These are phyloP conservation scores for Colletotrichum salicis DNA, from an alignment of 2,329 filamentous ascomycete species.

Conservation along the genomic window DNA sequence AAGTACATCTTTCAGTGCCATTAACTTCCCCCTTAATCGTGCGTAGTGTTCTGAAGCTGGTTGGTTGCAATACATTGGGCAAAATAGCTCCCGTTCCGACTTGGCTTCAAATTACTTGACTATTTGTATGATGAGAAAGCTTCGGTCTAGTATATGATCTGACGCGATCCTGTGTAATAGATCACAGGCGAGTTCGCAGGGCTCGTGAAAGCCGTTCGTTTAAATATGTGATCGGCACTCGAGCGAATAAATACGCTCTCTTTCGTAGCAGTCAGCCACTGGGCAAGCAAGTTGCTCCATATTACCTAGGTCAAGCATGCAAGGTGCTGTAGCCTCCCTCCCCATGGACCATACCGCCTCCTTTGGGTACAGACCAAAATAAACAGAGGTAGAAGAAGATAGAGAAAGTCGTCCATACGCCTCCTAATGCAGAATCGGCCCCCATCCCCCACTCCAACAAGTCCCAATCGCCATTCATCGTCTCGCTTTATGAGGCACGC, in stretches of 20 bases:
- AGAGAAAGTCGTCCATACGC: slow-evolving; percentile 11
- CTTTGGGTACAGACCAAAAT: neutral
- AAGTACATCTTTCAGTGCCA: neutral
- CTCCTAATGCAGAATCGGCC: slow-evolving; percentile 20
- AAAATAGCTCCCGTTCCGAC: no score
- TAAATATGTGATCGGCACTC: neutral
- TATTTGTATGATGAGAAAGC: no score
- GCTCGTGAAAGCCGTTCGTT: neutral
- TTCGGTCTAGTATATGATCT: no score
- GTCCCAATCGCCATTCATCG: neutral
- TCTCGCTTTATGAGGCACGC: neutral
- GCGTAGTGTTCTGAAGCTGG: neutral
- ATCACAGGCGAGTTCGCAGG: no score
- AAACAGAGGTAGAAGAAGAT: neutral
- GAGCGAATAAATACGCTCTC: neutral
- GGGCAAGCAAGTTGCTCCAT: neutral
- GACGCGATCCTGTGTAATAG: no score
- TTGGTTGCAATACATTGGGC: no score
- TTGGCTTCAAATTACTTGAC: no score
- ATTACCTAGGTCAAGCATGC: slow-evolving; percentile 3
- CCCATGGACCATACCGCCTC: neutral
- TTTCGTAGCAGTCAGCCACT: neutral
- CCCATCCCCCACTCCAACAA: neutral
- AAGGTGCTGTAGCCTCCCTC: slow-evolving; percentile 13
- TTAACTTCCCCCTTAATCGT: neutral